phyloP scores from a whole-genome alignment of 2,329 filamentous ascomycete species.

The Fusarium papillatum region DNA sequence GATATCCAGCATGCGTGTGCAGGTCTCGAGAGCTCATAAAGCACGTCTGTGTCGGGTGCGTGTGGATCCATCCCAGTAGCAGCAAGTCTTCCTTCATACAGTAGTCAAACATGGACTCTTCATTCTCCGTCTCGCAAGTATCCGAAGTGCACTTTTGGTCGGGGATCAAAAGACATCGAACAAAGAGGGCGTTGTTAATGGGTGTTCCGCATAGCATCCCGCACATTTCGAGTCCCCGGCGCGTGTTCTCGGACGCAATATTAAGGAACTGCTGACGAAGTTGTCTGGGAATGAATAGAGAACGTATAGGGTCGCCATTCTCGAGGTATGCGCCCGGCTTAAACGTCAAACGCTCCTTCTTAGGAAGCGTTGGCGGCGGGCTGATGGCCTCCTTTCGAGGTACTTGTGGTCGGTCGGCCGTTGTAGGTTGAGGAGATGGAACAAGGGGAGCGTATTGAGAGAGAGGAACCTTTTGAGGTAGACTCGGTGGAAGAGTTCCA shows the following conservation, averaged over 20 bases:
- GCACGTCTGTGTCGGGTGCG: slow-evolving; percentile 95
- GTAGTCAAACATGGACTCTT: slow-evolving; percentile 88
- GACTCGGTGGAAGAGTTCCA: slow-evolving; percentile 31
- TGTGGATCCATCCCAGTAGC: slow-evolving; percentile 97
- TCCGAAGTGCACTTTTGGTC: slow-evolving; percentile 92
- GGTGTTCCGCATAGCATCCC: slow-evolving; percentile 93
- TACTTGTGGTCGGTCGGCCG: slow-evolving; percentile 36
- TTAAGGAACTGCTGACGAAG: slow-evolving; percentile 82
- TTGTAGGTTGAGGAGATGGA: slow-evolving; percentile 26
- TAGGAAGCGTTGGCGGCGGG: slow-evolving; percentile 46
- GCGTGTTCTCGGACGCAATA: slow-evolving; percentile 83
- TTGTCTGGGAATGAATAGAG: slow-evolving; percentile 85
- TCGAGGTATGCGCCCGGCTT: slow-evolving; percentile 89
- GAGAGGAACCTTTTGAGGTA: slow-evolving; percentile 48
- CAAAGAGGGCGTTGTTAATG: slow-evolving; percentile 94
- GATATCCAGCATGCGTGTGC: slow-evolving; percentile 94
- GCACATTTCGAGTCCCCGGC: slow-evolving; percentile 89
- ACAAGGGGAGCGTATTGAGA: slow-evolving; percentile 39
- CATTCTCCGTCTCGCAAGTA: slow-evolving; percentile 95
- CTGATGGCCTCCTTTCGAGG: slow-evolving; percentile 46
- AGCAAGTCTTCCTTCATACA: slow-evolving; percentile 88
- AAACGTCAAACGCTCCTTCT: slow-evolving; percentile 74
- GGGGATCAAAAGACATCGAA: slow-evolving; percentile 89
- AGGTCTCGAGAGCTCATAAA: slow-evolving; percentile 97
- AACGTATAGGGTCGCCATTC: slow-evolving; percentile 87